Evolutionary conservation across 2,329 filamentous ascomycete species (phyloP).

Genomic region (Metarhizium sp.): DNA sequence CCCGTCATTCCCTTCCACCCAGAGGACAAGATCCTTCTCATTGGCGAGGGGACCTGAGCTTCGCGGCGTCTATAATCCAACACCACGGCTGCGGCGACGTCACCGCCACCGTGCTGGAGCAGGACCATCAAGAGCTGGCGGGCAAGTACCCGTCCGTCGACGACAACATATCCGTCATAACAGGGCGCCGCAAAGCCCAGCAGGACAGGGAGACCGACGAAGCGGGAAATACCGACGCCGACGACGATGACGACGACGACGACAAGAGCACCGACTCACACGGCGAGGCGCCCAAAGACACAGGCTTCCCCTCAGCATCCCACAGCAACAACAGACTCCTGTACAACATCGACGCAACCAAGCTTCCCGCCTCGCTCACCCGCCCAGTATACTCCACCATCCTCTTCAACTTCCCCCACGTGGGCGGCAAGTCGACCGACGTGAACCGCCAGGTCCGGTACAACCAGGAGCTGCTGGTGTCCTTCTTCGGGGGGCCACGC

Average conservation of each 20-base stretch:
- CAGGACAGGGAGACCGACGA: conserved; percentile 1
- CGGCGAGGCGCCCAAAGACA: conserved; percentile 11
- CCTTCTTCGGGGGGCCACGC: conserved; percentile 51
- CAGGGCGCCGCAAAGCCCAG: conserved; percentile 10
- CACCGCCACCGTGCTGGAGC: conserved; percentile 62
- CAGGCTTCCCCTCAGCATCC: conserved; percentile 4
- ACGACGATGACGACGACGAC: conserved; percentile 8
- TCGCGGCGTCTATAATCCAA: conserved; percentile 55
- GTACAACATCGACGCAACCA: conserved; percentile 60
- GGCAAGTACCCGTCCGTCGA: conserved; percentile 67
- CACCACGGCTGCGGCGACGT: conserved; percentile 58
- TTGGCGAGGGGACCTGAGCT: conserved; percentile 78
- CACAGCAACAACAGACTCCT: conserved; percentile 27
- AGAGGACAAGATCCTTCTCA: conserved; percentile 60
- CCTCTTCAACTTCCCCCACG: conserved; percentile 95
- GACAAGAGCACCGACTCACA: neutral
- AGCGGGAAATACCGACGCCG: neutral
- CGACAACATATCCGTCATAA: conserved; percentile 46
- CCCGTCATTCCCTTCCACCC: conserved; percentile 59
- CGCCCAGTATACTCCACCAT: conserved; percentile 58
- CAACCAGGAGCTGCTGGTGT: conserved; percentile 72
- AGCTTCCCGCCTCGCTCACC: conserved; percentile 38
- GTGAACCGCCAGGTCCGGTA: conserved; percentile 88
- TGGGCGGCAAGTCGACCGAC: conserved; percentile 84
- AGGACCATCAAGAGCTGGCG: conserved; percentile 43